A percentile compares a stretch with the other conserved stretches of the same genome.
phyloP scores from a whole-genome alignment of 169 alveolate genomes.

The Plasmodium relictum region DNA sequence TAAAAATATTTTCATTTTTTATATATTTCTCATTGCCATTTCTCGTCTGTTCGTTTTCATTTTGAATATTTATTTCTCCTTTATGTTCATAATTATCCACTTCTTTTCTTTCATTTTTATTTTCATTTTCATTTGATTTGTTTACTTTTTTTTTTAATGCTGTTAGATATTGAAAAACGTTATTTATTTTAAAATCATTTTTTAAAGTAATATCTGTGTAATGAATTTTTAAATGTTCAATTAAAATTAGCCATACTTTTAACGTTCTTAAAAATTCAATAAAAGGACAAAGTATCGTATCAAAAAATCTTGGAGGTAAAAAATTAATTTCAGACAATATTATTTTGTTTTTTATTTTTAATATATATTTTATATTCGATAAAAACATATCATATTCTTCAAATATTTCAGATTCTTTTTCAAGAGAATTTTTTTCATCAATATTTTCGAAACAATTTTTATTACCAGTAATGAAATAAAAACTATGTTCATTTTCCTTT shows the following conservation, averaged over 20 bases:
- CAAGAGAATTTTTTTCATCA: not conserved
- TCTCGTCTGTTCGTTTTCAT: not conserved
- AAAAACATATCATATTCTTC: constrained; percentile 70
- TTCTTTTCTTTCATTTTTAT: not conserved
- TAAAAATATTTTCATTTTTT: constrained; percentile 7
- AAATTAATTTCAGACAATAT: constrained; percentile 31
- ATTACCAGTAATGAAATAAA: not conserved
- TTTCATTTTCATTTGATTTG: not conserved
- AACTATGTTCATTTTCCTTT: not conserved
- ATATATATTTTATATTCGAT: constrained; percentile 51
- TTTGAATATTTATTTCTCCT: not conserved
- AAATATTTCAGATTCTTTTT: constrained; percentile 21
- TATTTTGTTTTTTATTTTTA: constrained; percentile 54
- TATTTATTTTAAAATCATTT: constrained; percentile 4
- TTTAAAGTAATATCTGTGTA: constrained; percentile 23
- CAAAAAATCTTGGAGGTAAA: constrained; percentile 44
- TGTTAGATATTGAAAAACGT: constrained; percentile 64
- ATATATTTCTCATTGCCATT: not conserved
- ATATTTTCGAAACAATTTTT: not conserved
- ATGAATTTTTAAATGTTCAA: constrained; percentile 25
- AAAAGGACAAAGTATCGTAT: constrained; percentile 19
- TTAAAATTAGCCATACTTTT: constrained; percentile 40
- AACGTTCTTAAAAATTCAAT: constrained; percentile 40
- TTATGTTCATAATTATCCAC: not conserved
- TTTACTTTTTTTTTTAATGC: constrained; percentile 18